phyloP scores from a whole-genome alignment of 192 early-diverging fungal species.

The Anaeromyces robustus region DNA sequence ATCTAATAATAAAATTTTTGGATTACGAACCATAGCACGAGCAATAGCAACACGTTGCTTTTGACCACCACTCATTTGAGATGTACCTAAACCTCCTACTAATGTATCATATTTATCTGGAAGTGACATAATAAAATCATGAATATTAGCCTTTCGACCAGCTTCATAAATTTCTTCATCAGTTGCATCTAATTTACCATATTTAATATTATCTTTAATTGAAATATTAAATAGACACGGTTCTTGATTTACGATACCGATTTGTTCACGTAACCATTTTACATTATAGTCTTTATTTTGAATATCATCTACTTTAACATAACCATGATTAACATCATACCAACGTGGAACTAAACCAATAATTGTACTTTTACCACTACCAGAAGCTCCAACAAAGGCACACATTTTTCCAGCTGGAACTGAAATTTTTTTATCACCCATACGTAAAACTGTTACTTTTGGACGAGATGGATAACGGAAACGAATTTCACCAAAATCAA shows the following conservation, averaged over 20 bases:
- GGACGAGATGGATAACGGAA: conserved; percentile 1
- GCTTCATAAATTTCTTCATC: conserved; percentile 24
- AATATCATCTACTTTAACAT: background rate
- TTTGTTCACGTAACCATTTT: background rate
- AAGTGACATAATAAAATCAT: conserved; percentile 34
- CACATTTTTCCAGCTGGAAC: conserved; percentile 8
- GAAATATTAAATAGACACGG: background rate
- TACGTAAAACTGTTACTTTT: background rate
- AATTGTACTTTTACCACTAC: conserved; percentile 52
- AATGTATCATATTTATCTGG: conserved; percentile 46
- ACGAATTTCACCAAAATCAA: background rate
- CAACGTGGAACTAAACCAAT: conserved; percentile 36
- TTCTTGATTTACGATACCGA: background rate
- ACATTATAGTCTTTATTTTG: background rate
- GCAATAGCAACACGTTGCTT: conserved; percentile 37
- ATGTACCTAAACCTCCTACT: conserved; percentile 55
- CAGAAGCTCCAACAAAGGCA: conserved; percentile 33
- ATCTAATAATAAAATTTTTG: too few relatives aligned
- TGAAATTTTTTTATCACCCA: background rate
- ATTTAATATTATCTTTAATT: background rate
- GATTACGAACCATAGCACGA: too few relatives aligned
- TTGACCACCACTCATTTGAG: conserved; percentile 47
- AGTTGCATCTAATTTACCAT: background rate
- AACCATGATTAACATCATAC: background rate
- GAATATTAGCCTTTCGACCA: conserved; percentile 39